Base-by-base conservation (phyloP, 306 rosid species). In the Fragaria nilgerrensis region DNA sequence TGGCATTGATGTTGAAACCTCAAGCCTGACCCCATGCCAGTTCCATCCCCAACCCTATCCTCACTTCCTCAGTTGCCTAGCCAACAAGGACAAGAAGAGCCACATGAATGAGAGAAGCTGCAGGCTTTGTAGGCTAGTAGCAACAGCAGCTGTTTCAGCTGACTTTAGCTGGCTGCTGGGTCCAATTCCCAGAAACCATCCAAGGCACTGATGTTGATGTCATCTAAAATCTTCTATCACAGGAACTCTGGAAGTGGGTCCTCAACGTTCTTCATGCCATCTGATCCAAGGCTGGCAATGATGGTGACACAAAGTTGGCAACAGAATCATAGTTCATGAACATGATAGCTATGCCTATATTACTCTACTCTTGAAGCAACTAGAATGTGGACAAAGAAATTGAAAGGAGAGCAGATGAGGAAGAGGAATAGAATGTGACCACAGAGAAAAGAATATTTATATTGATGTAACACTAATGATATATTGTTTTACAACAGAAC, bases 191-290 rank as follows among this genome's bases (percentile, higher is more conserved):
- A 74, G 62, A 64, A 80, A 69, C 68, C 81, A 86, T 80, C 83
- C 85, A 82, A 75, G 82, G 88, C 90, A 74, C 61, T 83, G 88
- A 87, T 75, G 80, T 81, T 81, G 87, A 83, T 75, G 78, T 78
- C 71, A 70, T 76, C 72, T 32, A 16, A 81, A 53, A 61, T 75
- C 56, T 85, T 34, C 86, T 10, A 85, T 79, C 81, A 81, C 58
- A 62, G 76, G 76, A 83, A 88, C 88, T 83, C 84, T 80, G 68
- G 64, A 34, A 66, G 77, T 52, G 73, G 90, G 83, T 50, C 82
- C 86, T 43, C 81, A 72, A 73, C 61, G 50, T 37, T 49, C 78
- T 45, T 53, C 77, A 55, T 58, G 69, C 81, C 82, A 71, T 81
- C 84, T 77, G 67, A 64, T 55, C 72, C n/a, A 61, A 53, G 67